Percentiles rank a stretch among this genome's conserved stretches.
phyloP scores from a whole-genome alignment of 1,139 yeast species.

The Taphrina confusa region DNA sequence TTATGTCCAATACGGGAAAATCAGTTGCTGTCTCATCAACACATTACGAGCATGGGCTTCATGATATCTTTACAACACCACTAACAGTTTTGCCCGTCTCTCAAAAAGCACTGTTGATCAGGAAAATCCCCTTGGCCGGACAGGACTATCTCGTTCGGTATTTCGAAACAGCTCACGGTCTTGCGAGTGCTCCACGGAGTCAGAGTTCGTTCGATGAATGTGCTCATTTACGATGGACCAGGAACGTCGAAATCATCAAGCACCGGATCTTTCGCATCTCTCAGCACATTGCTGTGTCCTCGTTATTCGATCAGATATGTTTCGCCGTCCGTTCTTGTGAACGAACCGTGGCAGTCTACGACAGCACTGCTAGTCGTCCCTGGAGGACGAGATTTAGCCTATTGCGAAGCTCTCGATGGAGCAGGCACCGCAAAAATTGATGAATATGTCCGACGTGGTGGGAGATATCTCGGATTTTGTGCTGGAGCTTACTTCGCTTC shows the following conservation, averaged over 20 bases:
- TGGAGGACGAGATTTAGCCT: constrained; percentile 95
- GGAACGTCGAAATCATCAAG: constrained; percentile 22
- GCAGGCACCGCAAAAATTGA: constrained; percentile 61
- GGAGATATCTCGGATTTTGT: constrained; percentile 80
- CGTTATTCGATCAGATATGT: constrained; percentile 77
- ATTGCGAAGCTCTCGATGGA: constrained; percentile 70
- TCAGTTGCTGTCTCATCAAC: no score
- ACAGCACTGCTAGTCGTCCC: constrained; percentile 83
- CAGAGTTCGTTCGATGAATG: no score
- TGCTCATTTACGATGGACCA: constrained; percentile 29
- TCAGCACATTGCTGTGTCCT: constrained; percentile 29
- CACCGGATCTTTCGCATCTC: constrained; percentile 1
- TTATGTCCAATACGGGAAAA: no score
- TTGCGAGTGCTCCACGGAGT: no score
- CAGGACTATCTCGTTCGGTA: no score
- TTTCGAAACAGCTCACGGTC: no score
- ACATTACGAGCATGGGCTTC: no score
- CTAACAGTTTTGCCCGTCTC: no score
- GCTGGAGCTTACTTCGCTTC: constrained; percentile 95
- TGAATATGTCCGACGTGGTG: constrained; percentile 74
- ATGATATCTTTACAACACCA: no score
- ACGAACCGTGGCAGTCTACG: constrained; percentile 78
- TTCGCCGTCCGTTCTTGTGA: constrained; percentile 59
- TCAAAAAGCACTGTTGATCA: no score
- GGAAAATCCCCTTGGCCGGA: no score